These are phyloP conservation scores for Amanita subjunquillea DNA, from an alignment of 768 basidiomycete genomes.

Conservation along the genomic window DNA sequence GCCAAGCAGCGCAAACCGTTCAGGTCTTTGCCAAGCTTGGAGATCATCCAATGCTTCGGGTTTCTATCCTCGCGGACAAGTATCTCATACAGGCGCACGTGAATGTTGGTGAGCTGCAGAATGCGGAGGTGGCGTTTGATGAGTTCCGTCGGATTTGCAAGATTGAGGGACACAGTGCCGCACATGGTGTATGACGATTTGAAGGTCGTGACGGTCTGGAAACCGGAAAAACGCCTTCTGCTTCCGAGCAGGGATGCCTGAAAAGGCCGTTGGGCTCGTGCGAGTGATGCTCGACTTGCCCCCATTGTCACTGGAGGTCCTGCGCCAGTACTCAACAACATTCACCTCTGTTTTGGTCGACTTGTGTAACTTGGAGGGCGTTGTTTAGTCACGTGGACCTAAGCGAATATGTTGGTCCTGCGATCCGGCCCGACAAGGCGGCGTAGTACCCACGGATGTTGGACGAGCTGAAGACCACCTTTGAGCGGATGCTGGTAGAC, in stretches of 20 bases:
- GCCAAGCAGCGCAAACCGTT: constrained; percentile 49
- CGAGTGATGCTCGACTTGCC: constrained; percentile 58
- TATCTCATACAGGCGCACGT: constrained; percentile 52
- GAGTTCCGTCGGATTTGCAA: constrained; percentile 38
- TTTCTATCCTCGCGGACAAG: constrained; percentile 32
- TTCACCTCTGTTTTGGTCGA: constrained; percentile 55
- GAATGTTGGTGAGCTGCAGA: constrained; percentile 34
- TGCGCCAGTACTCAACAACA: constrained; percentile 50
- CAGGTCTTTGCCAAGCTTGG: constrained; percentile 59
- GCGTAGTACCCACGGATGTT: constrained; percentile 43
- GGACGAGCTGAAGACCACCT: constrained; percentile 47
- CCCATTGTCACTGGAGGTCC: constrained; percentile 29
- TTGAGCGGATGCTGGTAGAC: constrained; percentile 25
- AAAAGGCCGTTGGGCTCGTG: constrained; percentile 54
- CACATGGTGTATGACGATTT: too few species aligned
- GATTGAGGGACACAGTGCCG: too few species aligned
- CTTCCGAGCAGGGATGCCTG: constrained; percentile 52
- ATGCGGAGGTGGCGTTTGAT: constrained; percentile 49
- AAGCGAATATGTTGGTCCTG: constrained; percentile 8
- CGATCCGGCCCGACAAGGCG: constrained; percentile 40
- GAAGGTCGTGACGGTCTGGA: constrained; percentile 29
- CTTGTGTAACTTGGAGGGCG: constrained; percentile 39
- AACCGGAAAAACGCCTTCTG: constrained; percentile 71
- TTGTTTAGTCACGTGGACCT: too few species aligned
- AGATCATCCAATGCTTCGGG: constrained; percentile 20